A percentile compares a stretch with the other conserved stretches of the same genome.
Evolutionary conservation across 768 basidiomycete genomes (phyloP).

Genomic region (Favolaschia claudopus): DNA sequence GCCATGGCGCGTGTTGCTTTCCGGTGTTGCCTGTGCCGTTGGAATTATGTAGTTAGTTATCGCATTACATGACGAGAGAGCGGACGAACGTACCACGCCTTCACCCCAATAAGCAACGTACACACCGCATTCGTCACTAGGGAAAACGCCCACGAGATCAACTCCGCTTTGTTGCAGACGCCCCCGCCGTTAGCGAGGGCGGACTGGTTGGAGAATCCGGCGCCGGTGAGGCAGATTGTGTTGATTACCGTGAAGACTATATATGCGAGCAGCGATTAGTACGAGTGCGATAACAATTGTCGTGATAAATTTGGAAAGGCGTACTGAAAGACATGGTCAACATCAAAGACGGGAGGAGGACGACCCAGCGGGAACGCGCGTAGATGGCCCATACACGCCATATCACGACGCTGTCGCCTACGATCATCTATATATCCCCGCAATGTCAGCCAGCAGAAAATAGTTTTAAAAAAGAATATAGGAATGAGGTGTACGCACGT

Average conservation of each 20-base stretch:
- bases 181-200: neutral
- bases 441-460: neutral
- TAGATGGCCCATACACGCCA: slow-evolving; percentile 3
- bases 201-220: neutral
- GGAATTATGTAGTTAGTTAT: too few species aligned
- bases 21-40: neutral
- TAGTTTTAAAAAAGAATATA: neutral
- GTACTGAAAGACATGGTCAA: neutral
- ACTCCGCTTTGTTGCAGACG: neutral
- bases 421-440: slow-evolving; percentile 7
- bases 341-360: neutral
- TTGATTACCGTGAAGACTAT: neutral
- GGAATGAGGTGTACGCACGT: neutral
- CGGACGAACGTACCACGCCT: slow-evolving; percentile 5
- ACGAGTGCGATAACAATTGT: too few species aligned
- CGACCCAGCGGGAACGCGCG: neutral
- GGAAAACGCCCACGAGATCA: slow-evolving; percentile 10
- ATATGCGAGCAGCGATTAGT: neutral
- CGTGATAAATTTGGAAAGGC: too few species aligned
- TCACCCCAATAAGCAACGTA: slow-evolving; percentile 3
- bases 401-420: slow-evolving; percentile 8
- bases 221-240: neutral
- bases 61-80: neutral
- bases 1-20: neutral
- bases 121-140: slow-evolving; percentile 4